Percentiles rank a stretch among this genome's conserved stretches.
Conservation (phyloP, 768 basidiomycete species). For the Austroboletus eburneus region DNA sequence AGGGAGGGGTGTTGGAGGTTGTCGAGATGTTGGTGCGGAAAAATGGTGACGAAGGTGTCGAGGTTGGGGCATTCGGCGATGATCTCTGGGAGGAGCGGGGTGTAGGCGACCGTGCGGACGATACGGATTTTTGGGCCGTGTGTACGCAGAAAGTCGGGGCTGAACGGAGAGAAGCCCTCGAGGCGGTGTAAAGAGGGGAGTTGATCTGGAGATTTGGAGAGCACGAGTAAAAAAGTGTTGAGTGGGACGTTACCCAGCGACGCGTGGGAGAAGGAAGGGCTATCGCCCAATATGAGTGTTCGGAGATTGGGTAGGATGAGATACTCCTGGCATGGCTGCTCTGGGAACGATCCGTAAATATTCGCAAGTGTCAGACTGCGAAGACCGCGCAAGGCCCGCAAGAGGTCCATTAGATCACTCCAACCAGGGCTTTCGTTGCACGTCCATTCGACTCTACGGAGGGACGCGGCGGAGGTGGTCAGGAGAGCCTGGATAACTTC, state of each 20-base stretch:
- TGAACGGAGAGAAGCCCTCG: slow-evolving; percentile 42
- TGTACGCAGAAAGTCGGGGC: slow-evolving; percentile 35
- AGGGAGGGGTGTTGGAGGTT: slow-evolving; percentile 37
- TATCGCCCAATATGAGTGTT: slow-evolving; percentile 40
- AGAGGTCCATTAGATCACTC: slow-evolving; percentile 36
- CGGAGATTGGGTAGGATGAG: slow-evolving; percentile 35
- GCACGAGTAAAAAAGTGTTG: slow-evolving; percentile 38
- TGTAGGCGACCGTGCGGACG: slow-evolving; percentile 36
- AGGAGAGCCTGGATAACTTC: slow-evolving; percentile 35
- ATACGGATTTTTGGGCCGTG: slow-evolving; percentile 41
- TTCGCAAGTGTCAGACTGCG: slow-evolving; percentile 39
- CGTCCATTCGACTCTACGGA: slow-evolving; percentile 44
- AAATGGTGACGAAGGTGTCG: slow-evolving; percentile 39
- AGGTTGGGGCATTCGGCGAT: slow-evolving; percentile 41
- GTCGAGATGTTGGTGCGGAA: slow-evolving; percentile 31
- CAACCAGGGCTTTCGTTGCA: slow-evolving; percentile 42
- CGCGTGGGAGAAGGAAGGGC: slow-evolving; percentile 29
- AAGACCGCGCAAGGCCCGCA: slow-evolving; percentile 32
- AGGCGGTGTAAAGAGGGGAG: slow-evolving; percentile 40
- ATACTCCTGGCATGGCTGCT: slow-evolving; percentile 18
- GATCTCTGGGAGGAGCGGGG: slow-evolving; percentile 33
- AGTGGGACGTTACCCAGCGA: slow-evolving; percentile 34
- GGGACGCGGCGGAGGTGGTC: slow-evolving; percentile 29
- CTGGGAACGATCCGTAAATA: slow-evolving; percentile 33
- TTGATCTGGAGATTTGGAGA: slow-evolving; percentile 31